Base-by-base conservation (phyloP, 1,284 basidiomycete genomes). In the Xanthoconium separans region DNA sequence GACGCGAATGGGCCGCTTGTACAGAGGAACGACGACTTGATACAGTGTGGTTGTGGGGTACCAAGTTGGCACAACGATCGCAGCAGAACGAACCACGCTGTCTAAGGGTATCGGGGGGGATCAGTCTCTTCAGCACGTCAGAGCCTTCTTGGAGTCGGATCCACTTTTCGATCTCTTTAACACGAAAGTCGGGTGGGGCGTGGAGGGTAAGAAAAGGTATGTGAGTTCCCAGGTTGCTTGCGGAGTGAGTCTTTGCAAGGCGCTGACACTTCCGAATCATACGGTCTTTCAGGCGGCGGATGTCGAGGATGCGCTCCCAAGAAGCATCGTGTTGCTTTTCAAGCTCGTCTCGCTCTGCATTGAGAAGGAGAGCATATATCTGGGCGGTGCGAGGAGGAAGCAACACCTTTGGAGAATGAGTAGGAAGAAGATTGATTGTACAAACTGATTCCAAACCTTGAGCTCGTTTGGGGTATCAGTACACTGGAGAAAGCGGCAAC, bases 111-210 rank as follows among this genome's bases (percentile, higher is more conserved):
- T 66, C 68, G 10, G 52, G 41, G 8, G 65, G 42, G 7, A 58
- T 20, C 36, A 50, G 54, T 58, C 55, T 71, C 53, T 60, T 73
- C 33, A 61, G 20, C 10, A 48, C 52, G n/a, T 62, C 65, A 50
- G 60, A 43, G 44, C 60, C 64, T 31, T 74, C 70, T 33, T 79
- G 73, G 27, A 68, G 63, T 55, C 74, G 75, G 63, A 87, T 81
- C 87, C 87, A 89, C 53, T 81, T 82, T 62, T 89, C 86, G 79
- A 89, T 87, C 67, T 87, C 86, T 70, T 87, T 87, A 39, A 89
- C 68, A 27, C 85, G 78, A 64, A 89, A 89, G 65, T 89, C 86
- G 34, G 78, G 65, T 2, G 87, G 85, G 1, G 87, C 85, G 46
- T 85, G 75, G 40, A 86, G 71, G 11, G 84, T 83, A 57, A 83